A percentile compares a stretch with the other conserved stretches of the same genome.
phyloP scores from a whole-genome alignment of 1,139 yeast species.

The Blastobotrys malaysiensis region DNA sequence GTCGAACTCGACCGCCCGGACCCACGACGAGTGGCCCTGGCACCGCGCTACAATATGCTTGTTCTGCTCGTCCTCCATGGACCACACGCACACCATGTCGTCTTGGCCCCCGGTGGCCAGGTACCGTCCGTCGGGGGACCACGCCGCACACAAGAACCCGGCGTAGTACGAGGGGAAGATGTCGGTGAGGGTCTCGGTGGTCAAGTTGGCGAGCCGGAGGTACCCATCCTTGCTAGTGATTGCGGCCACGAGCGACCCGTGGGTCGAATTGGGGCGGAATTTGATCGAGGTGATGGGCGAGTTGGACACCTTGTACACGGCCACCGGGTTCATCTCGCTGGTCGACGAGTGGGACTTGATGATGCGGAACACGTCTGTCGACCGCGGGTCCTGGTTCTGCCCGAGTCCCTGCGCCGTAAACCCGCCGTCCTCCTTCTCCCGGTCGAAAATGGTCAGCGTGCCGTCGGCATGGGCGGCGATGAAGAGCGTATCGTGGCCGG shows the following conservation, averaged over 20 bases:
- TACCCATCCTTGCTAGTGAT: slow-evolving; percentile 66
- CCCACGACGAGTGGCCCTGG: slow-evolving; percentile 66
- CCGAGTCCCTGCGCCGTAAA: slow-evolving; percentile 23
- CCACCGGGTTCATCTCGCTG: slow-evolving; percentile 41
- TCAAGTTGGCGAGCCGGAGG: slow-evolving; percentile 52
- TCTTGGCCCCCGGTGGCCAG: slow-evolving; percentile 49
- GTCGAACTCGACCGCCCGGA: slow-evolving; percentile 47
- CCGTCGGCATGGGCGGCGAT: slow-evolving; percentile 42
- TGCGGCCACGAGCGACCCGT: slow-evolving; percentile 38
- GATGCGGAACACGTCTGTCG: slow-evolving; percentile 27
- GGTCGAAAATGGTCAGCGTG: slow-evolving; percentile 36
- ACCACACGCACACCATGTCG: slow-evolving; percentile 37
- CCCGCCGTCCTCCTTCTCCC: slow-evolving; percentile 38
- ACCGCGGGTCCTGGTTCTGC: slow-evolving; percentile 19
- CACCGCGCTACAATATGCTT: slow-evolving; percentile 38
- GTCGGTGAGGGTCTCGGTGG: slow-evolving; percentile 47
- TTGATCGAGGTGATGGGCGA: slow-evolving; percentile 50
- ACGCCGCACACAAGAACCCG: slow-evolving; percentile 52
- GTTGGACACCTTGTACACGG: slow-evolving; percentile 58
- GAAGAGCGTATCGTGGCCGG: slow-evolving; percentile 36
- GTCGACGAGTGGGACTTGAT: slow-evolving; percentile 21
- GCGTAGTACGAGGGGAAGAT: slow-evolving; percentile 64
- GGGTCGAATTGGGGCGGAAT: slow-evolving; percentile 40
- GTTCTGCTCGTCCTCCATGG: slow-evolving; percentile 17
- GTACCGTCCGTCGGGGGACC: slow-evolving; percentile 64